Evolutionary conservation across 495 filamentous ascomycete species (phyloP).

Genomic region (Friedmanniomyces simplex): DNA sequence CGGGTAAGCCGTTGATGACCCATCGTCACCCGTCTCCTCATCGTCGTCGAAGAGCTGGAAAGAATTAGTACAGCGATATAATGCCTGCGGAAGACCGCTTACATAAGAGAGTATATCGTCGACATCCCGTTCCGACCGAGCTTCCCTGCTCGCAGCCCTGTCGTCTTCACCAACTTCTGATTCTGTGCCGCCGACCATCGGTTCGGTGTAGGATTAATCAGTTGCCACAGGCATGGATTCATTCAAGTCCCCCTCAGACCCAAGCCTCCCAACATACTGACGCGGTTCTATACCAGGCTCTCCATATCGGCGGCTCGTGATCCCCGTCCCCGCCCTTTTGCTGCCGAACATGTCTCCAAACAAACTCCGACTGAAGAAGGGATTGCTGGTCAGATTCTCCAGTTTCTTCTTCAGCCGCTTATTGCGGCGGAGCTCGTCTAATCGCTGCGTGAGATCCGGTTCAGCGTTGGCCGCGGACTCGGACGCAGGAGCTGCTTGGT

Average conservation of each 20-base stretch:
- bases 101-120: neutral
- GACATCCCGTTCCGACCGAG: neutral
- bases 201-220: too few relatives aligned
- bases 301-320: neutral
- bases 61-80: neutral
- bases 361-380: constrained; percentile 1
- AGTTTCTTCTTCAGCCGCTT: constrained; percentile 1
- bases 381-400: neutral
- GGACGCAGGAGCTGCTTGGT: neutral
- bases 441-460: neutral
- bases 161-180: too few relatives aligned
- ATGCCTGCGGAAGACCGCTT: neutral
- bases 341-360: constrained; percentile 1
- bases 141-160: too few relatives aligned
- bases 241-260: too few relatives aligned
- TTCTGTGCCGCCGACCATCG: too few relatives aligned
- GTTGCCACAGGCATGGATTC: too few relatives aligned
- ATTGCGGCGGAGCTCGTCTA: neutral
- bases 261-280: neutral
- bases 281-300: neutral
- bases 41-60: neutral
- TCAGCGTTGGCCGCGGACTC: too few relatives aligned
- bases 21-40: neutral
- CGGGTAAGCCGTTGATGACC: neutral
- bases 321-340: neutral